Conservation (phyloP, 2,329 filamentous ascomycete genomes). For the Aphanoascus verrucosus region DNA sequence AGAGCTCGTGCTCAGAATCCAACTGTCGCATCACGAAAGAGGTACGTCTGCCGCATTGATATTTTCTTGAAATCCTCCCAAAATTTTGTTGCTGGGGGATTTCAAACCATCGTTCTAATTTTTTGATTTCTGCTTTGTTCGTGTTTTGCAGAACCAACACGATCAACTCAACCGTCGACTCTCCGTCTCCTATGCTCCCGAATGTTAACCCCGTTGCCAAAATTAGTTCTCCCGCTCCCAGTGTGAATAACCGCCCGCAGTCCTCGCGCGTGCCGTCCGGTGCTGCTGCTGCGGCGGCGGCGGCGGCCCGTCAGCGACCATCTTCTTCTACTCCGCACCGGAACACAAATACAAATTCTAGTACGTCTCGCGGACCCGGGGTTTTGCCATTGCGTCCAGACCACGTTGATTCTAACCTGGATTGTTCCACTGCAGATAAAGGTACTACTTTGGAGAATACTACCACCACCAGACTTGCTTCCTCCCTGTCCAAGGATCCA, state of each 20-base stretch:
- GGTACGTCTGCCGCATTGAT: constrained; percentile 42
- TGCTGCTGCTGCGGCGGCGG: constrained; percentile 58
- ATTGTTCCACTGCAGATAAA: constrained; percentile 14
- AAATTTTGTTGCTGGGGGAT: background rate
- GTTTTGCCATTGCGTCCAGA: constrained; percentile 25
- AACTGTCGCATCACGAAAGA: constrained; percentile 59
- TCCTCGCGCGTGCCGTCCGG: constrained; percentile 63
- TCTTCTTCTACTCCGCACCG: constrained; percentile 53
- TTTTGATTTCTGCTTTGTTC: background rate
- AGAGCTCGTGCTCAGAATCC: constrained; percentile 62
- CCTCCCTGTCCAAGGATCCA: constrained; percentile 6
- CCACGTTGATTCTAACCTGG: constrained; percentile 12
- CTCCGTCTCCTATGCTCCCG: constrained; percentile 63
- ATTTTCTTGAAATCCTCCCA: constrained; percentile 7
- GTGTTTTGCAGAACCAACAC: constrained; percentile 34
- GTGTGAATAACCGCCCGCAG: constrained; percentile 48
- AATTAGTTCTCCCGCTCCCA: constrained; percentile 52
- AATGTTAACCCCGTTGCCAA: constrained; percentile 50
- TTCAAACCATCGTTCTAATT: constrained; percentile 4
- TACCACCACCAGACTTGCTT: constrained; percentile 1
- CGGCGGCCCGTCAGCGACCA: constrained; percentile 46
- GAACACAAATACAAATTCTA: constrained; percentile 48
- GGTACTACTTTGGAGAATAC: constrained; percentile 12
- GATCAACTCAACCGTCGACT: constrained; percentile 45
- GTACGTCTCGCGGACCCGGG: constrained; percentile 25